A percentile compares a stretch with the other conserved stretches of the same genome.
Evolutionary conservation across 2,329 filamentous ascomycete species (phyloP).

Genomic region (Colletotrichum spaethianum): DNA sequence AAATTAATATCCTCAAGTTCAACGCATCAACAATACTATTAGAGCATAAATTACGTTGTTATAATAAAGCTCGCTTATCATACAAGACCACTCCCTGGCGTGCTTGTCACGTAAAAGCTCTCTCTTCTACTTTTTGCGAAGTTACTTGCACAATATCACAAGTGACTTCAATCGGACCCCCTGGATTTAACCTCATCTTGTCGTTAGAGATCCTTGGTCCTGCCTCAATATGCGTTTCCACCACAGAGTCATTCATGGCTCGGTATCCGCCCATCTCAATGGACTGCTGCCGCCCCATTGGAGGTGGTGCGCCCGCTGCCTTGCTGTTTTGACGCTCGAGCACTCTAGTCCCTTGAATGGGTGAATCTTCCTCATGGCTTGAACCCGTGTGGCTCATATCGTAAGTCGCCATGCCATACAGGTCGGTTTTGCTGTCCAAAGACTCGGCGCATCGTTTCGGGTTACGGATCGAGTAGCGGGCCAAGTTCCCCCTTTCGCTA

Average conservation of each 20-base stretch:
- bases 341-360: not conserved
- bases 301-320: not conserved
- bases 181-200: not conserved
- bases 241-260: not conserved
- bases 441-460: not conserved
- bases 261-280: not conserved
- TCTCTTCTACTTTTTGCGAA: slow-evolving; percentile 10
- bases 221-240: slow-evolving; percentile 29
- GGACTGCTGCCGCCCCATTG: slow-evolving; percentile 1
- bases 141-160: slow-evolving; percentile 28
- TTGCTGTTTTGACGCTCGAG: too few relatives aligned
- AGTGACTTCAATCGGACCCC: slow-evolving; percentile 24
- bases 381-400: not conserved
- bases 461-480: not conserved
- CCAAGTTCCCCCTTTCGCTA: not conserved
- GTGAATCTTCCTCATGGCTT: not conserved
- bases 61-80: not conserved
- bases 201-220: not conserved
- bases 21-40: too few relatives aligned
- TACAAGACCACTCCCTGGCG: not conserved
- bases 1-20: too few relatives aligned
- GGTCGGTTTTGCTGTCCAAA: slow-evolving; percentile 25
- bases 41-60: not conserved
- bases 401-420: slow-evolving; percentile 26
- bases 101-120: not conserved